A percentile compares a stretch with the other conserved stretches of the same genome.
phyloP scores from a whole-genome alignment of 352 stramenopile species.

The Globisporangium cylindrosporum region DNA sequence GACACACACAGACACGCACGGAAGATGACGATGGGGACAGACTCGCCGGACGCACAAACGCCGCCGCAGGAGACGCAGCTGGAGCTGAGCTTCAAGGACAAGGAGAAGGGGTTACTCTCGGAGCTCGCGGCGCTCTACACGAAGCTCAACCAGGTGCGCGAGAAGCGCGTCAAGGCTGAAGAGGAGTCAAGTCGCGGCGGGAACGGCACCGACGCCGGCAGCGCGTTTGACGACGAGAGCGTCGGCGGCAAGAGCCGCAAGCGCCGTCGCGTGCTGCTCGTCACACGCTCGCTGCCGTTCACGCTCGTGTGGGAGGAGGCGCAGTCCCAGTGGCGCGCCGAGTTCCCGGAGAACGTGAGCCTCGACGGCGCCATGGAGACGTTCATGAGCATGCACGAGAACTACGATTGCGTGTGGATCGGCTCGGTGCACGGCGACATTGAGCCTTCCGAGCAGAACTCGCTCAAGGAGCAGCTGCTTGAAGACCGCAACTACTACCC shows the following conservation, averaged over 20 bases:
- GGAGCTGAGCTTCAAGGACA: conserved; percentile 53
- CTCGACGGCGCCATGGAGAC: conserved; percentile 77
- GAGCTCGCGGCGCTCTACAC: conserved; percentile 77
- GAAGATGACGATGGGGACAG: conserved; percentile 6
- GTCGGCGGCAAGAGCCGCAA: conserved; percentile 26
- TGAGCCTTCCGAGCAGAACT: conserved; percentile 77
- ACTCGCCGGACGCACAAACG: neutral
- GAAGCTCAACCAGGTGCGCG: conserved; percentile 80
- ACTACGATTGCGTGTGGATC: conserved; percentile 84
- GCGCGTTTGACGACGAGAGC: conserved; percentile 25
- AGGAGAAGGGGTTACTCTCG: conserved; percentile 57
- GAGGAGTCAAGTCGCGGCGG: conserved; percentile 32
- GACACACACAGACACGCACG: neutral
- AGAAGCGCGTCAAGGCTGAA: conserved; percentile 73
- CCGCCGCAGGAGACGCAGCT: neutral
- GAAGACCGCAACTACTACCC: conserved; percentile 89
- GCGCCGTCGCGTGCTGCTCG: conserved; percentile 61
- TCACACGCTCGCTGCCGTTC: conserved; percentile 77
- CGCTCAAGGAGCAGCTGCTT: conserved; percentile 82
- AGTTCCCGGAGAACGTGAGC: conserved; percentile 71
- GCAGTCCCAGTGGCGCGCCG: conserved; percentile 78
- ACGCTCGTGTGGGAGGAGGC: conserved; percentile 75
- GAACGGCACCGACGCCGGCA: conserved; percentile 23
- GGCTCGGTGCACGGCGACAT: conserved; percentile 79
- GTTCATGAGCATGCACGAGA: conserved; percentile 73